Evolutionary conservation across 2,329 filamentous ascomycete genomes (phyloP).

Genomic region (Cadophora malorum): DNA sequence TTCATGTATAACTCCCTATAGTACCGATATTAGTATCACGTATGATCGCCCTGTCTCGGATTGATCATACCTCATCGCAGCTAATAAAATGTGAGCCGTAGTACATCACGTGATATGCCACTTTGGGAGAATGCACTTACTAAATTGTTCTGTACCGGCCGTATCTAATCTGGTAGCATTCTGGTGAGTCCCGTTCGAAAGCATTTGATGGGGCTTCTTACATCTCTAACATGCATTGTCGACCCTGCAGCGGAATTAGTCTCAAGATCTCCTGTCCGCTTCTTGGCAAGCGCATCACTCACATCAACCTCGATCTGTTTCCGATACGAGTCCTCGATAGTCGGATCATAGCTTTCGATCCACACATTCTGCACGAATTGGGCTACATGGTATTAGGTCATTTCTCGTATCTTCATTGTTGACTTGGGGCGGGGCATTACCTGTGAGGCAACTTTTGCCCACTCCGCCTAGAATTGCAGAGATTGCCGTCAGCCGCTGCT

Average conservation of each 20-base stretch:
- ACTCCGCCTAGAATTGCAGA: constrained; percentile 64
- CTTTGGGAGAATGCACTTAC: constrained; percentile 52
- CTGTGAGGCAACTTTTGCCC: constrained; percentile 77
- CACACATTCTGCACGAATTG: constrained; percentile 80
- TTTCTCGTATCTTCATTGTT: background rate
- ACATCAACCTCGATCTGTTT: constrained; percentile 73
- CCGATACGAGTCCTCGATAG: constrained; percentile 66
- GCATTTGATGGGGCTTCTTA: constrained; percentile 45
- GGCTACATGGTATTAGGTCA: constrained; percentile 50
- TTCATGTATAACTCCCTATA: constrained; percentile 75
- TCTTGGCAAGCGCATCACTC: constrained; percentile 47
- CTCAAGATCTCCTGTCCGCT: constrained; percentile 4
- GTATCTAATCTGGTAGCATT: constrained; percentile 64
- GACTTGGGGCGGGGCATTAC: constrained; percentile 51
- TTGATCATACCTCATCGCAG: constrained; percentile 60
- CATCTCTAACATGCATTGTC: constrained; percentile 77
- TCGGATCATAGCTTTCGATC: constrained; percentile 72
- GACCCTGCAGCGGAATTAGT: constrained; percentile 55
- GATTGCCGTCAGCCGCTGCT: constrained; percentile 36
- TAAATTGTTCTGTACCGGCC: constrained; percentile 78
- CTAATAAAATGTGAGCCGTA: constrained; percentile 45
- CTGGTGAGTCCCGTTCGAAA: constrained; percentile 26
- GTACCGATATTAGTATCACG: constrained; percentile 1
- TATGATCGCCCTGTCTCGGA: constrained; percentile 7
- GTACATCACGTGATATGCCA: constrained; percentile 35